Percentiles rank a stretch among this genome's conserved stretches.
These are phyloP conservation scores for Cenchrus fungigraminus DNA, from an alignment of 176 grass and related monocot species.

Conservation along the genomic window DNA sequence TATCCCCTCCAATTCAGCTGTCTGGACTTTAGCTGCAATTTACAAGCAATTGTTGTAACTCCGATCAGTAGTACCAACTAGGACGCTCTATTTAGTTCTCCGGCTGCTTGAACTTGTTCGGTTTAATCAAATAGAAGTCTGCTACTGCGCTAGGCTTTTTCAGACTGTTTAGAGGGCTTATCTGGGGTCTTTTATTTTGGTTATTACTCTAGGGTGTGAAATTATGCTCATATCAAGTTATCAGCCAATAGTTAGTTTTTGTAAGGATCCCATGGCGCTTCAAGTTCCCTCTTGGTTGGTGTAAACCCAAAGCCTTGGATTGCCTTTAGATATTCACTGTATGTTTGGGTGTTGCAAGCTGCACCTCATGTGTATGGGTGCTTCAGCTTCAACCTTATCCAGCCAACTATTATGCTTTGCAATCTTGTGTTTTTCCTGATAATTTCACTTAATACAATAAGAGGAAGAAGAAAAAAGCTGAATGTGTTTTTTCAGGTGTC, in stretches of 20 bases:
- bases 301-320: neutral
- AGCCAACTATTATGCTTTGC: neutral
- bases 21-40: neutral
- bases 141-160: neutral
- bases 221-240: neutral
- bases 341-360: neutral
- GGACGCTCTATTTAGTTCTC: neutral
- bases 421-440: neutral
- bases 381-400: neutral
- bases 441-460: neutral
- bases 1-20: neutral
- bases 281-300: neutral
- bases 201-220: neutral
- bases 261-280: neutral
- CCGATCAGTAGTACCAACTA: neutral
- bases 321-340: neutral
- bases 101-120: neutral
- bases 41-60: neutral
- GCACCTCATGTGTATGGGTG: neutral
- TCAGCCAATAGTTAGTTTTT: neutral
- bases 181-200: neutral
- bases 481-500: neutral
- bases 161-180: neutral
- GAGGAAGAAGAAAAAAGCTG: slow-evolving; percentile 4
- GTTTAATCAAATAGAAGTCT: neutral